Conservation (phyloP, 1,284 basidiomycete species). For the Irpex lacteus region DNA sequence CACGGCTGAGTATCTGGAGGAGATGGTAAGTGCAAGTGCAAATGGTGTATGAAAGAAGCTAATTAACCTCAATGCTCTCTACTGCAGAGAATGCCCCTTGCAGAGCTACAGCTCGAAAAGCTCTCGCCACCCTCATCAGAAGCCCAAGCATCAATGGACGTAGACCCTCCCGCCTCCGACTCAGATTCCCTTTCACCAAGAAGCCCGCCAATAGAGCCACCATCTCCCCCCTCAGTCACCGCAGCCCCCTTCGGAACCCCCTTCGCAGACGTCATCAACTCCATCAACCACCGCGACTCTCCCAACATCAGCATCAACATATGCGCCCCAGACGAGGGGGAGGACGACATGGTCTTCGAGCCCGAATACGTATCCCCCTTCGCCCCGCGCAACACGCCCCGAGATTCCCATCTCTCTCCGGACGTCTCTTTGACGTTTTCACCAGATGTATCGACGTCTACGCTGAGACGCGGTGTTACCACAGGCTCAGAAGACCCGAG, state of each 20-base stretch:
- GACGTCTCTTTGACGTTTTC: background rate
- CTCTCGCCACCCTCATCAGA: background rate
- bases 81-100: conserved; percentile 9
- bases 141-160: background rate
- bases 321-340: conserved; percentile 14
- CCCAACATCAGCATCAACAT: conserved; percentile 23
- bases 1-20: conserved; percentile 14
- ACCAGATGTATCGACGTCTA: conserved; percentile 5
- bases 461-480: background rate
- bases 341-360: background rate
- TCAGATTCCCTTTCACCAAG: conserved; percentile 6
- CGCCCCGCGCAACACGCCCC: background rate
- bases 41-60: background rate
- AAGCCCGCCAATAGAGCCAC: background rate
- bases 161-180: background rate
- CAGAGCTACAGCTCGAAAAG: conserved; percentile 4
- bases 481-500: conserved; percentile 31
- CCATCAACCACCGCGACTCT: conserved; percentile 26
- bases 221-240: conserved; percentile 2
- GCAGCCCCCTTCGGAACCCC: conserved; percentile 30
- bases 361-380: conserved; percentile 10
- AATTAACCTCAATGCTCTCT: background rate
- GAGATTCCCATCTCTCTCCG: background rate
- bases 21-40: background rate
- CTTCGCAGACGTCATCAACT: conserved; percentile 34